Base-by-base conservation (phyloP, 2,329 filamentous ascomycete species). In the Aspergillus sergii region DNA sequence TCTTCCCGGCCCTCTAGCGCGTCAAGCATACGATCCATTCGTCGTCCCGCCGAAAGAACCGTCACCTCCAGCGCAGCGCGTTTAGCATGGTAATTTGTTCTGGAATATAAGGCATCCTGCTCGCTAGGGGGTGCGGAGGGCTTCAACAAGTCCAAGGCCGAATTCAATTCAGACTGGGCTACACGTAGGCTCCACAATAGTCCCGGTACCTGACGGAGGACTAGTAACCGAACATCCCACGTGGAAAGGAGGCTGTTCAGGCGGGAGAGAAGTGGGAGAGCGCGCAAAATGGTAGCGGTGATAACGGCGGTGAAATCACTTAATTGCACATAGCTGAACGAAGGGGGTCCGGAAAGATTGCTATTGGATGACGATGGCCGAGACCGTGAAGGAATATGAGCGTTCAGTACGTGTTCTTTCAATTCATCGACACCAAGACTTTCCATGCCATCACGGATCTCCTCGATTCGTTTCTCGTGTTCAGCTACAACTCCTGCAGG, bases 291-390 rank as follows among this genome's bases (percentile, higher is more conserved):
- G 39, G 94, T 96, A 32, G 94, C 92, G 1, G 95, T 97, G 61
- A 98, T 86, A 54, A 98, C 85, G 28, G 94, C 92, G 10, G 93
- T 94, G 71, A 97, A 88, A 76, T 98, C 95, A 70, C 95, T 93
- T 83, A 98, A 87, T 64, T 86, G 89, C 66, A 86, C 86, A 76
- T 91, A 91, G 48, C 82, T 78, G 60, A 78, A 73, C 59, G 76
- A 72, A 48, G 75, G 72, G 60, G 73, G 75, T 73, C 74, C 78
- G 56, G 81, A 84, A 19, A 79, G 75, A 48, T 80, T 73, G 66
- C 79, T 75, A 72, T 80, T 70, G 69, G 80, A 69, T 73, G 81
- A 73, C 74, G 78, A 71, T 76, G 86, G 81, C 75, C 85, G 82
- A 62, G 86, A 88, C 68, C 82, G 82, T 9, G 85, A 86, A 67